These are phyloP conservation scores for Podospora australis DNA, from an alignment of 495 filamentous ascomycete genomes.

Conservation along the genomic window DNA sequence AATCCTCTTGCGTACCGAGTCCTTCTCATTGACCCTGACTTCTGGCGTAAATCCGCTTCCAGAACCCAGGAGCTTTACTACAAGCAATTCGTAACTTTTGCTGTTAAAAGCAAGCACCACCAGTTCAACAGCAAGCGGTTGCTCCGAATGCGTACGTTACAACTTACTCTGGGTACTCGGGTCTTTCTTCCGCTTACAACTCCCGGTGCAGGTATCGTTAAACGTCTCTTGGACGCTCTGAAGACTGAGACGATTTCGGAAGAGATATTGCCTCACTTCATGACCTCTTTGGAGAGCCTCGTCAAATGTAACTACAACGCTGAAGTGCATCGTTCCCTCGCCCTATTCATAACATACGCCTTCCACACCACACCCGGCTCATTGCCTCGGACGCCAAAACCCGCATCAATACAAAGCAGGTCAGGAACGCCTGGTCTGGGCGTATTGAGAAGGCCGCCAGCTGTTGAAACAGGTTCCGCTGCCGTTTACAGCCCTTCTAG, in stretches of 20 bases:
- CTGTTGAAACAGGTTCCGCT: conserved; percentile 19
- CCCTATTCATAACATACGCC: conserved; percentile 88
- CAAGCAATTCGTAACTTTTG: conserved; percentile 80
- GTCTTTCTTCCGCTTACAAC: conserved; percentile 13
- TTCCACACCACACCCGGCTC: conserved; percentile 60
- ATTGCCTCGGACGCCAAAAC: conserved; percentile 46
- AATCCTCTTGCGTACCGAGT: conserved; percentile 92
- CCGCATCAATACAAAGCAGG: conserved; percentile 31
- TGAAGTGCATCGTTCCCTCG: conserved; percentile 78
- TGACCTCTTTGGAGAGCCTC: conserved; percentile 67
- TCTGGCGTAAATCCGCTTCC: conserved; percentile 72
- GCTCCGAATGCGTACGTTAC: conserved; percentile 77
- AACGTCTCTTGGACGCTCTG: conserved; percentile 79
- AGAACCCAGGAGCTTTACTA: conserved; percentile 83
- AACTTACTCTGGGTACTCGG: background rate
- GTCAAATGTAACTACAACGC: conserved; percentile 72
- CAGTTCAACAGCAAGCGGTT: conserved; percentile 84
- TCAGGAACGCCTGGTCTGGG: conserved; percentile 30
- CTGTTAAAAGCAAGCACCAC: conserved; percentile 76
- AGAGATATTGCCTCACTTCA: conserved; percentile 65
- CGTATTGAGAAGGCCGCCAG: conserved; percentile 25
- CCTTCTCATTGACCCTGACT: conserved; percentile 83
- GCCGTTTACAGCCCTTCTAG: conserved; percentile 15
- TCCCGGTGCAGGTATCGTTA: conserved; percentile 64
- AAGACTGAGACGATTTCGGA: conserved; percentile 73